Base-by-base conservation (phyloP, 208 protist species). In the Trypanosoma platydactyli region DNA sequence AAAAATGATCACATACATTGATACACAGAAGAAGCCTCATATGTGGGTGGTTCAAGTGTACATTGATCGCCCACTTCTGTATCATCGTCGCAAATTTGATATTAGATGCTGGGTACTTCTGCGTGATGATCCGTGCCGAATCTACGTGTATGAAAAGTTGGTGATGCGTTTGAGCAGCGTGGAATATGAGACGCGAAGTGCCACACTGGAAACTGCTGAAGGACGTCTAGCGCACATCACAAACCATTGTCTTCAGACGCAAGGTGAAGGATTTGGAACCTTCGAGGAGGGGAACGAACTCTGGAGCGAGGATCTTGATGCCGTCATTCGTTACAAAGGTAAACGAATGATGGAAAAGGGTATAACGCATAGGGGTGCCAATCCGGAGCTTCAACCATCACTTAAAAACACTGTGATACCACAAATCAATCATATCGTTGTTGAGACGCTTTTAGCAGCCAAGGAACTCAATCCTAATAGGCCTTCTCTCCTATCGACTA, bases 121-220 rank as follows among this genome's bases (percentile, higher is more conserved):
- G 30, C 52, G 73, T 40, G 65, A 54, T 16, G 68, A 78, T 11
- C 35, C 63, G 13, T 76, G 70, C 35, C 71, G 77, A 48, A 80
- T 95, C 16, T 92, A 80, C 56, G 76, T 95, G 3, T 75, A 92
- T 66, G 73, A 90, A 25, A 73, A 88, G 52, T 67, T 92, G 12
- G 86, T 95, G 18, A 91, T 95, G 85, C 76, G 83, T n/a, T 81
- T 77, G 62, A 83, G 79, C 48, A 84, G 77, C 65, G 72, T 83
- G 1, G 40, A 56, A 29, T 89, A 89, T 68, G 55, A 41, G 30
- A 22, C 27, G 24, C 11, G 74, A 25, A 82, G 35, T 33, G 68
- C 71, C 22, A 85, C 76, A 22, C 48, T 66, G 13, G 71, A 27
- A n/a, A 75, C 64, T 33, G 58, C 60, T 0, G 67, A 59, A 15